Evolutionary conservation across 306 rosid species (phyloP), one percentile per base, ranked within the genome.

Genomic region (Quercus wislizeni): DNA sequence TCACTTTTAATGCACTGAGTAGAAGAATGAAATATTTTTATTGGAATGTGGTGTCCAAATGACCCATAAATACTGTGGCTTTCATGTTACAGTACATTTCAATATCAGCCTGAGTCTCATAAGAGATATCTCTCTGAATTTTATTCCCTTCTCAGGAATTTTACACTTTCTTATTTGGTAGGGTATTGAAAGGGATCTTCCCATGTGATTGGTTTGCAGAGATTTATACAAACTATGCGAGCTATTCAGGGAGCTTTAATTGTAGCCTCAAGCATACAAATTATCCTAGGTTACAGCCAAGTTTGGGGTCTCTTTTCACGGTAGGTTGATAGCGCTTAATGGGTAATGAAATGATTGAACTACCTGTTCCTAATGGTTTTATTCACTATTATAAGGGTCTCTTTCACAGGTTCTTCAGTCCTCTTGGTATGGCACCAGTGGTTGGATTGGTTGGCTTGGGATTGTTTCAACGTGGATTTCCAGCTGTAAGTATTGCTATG

Each of bases 351-450:
- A n/a, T 68, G 18, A 64, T 63, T 14, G 46, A 72, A 55, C 77
- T 33, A 58, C 19, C 51, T 55, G 6, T 55, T 62, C 23, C 17
- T 55, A 76, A 72, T 46, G 61, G 30, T 46, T 76, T 82, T 68
- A 81, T 77, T 75, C 52, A 78, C 57, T 30, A 31, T 83, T 3
- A 28, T 55, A 51, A 54, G 81, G 57, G 71, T 82, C 79, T 41
- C 71, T 76, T 71, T 78, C 87, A 56, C 90, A 95, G 99, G 71
- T 95, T 95, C 84, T 95, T 95, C 88, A 95, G 99, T 83, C 99
- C 99, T 74, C 94, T 95, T 78, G 97, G 99, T 63, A 91, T 95
- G 96, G 98, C 96, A 77, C 99, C 99, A 52, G 99, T 95, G 19
- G 93, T 92, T 82, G 99, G 97, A 83, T 87, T 95, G 90, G 92